Base-by-base conservation (phyloP, 257 asterid species). In the Lavandula angustifolia region DNA sequence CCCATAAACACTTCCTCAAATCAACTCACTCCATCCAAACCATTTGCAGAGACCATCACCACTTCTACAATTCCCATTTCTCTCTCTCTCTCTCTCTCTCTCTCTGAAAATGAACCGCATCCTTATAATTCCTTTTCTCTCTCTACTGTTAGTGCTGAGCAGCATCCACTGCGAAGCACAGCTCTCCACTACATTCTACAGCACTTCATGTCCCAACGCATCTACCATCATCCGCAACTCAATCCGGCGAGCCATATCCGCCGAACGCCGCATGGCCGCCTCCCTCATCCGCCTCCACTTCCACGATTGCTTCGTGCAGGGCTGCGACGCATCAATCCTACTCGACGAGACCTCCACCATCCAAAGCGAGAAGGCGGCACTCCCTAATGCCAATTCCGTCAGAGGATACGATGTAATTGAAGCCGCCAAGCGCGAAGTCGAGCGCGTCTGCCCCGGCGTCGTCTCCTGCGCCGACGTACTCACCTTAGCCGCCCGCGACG, bases 401-500 rank as follows among this genome's bases (percentile, higher is more conserved):
- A 66, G 89, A 59, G 89, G 89, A 0, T 83, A 7, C 27, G 69
- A 80, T 0, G 82, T 83, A 4, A 64, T 80, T 0, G 86, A 78
- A 66, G 75, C 76, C 0, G 81, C 82, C 27, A 80, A 80, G 67
- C 51, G 64, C 2, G 81, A 53, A 5, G 80, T 83, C 1, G 89
- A 83, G 55, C 48, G 62, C 6, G 46, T 7, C 1, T 82, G 88
- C 54, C 88, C 84, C 0, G 71, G 85, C 3, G 69, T 80, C 11
- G 85, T 82, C 16, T 82, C 85, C 3, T 82, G 85, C 8, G 88
- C 88, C 0, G 88, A 82, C 29, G 9, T 80, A n/a, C 76, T 82
- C 9, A 60, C 88, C 3, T 14, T 77, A 18, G 85, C 85, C 4
- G 84, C 85, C 1, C 79, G 83, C 0, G 84, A 82, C 13, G 73